These are phyloP conservation scores for Cadophora sp. DNA, from an alignment of 2,329 filamentous ascomycete genomes.

Conservation along the genomic window DNA sequence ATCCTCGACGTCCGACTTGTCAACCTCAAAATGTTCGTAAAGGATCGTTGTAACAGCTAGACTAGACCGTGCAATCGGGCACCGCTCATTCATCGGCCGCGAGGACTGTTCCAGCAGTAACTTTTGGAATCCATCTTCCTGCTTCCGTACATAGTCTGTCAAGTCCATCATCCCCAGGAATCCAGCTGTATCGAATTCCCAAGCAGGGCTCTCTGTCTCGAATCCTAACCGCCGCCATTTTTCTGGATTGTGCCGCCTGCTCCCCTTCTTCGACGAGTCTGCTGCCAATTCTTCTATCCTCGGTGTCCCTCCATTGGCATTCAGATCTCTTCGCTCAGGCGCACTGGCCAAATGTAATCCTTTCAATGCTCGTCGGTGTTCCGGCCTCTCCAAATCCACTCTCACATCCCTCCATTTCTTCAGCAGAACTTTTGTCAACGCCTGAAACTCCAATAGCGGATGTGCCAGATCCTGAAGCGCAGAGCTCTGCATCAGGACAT, in stretches of 20 bases:
- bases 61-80: conserved; percentile 86
- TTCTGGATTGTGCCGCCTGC: conserved; percentile 79
- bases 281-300: conserved; percentile 45
- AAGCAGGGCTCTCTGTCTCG: conserved; percentile 83
- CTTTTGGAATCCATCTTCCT: conserved; percentile 93
- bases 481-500: conserved; percentile 91
- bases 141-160: conserved; percentile 89
- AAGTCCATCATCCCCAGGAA: conserved; percentile 98
- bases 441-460: conserved; percentile 91
- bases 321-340: conserved; percentile 61
- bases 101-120: conserved; percentile 87
- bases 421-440: conserved; percentile 84
- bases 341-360: conserved; percentile 84
- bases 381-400: conserved; percentile 84
- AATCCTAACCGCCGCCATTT: conserved; percentile 96
- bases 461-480: conserved; percentile 89
- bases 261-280: conserved; percentile 59
- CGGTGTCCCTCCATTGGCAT: conserved; percentile 32
- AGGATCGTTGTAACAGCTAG: conserved; percentile 85
- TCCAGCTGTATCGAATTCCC: conserved; percentile 84
- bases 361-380: conserved; percentile 81
- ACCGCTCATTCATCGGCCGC: conserved; percentile 73
- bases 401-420: conserved; percentile 86
- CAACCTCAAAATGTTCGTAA: conserved; percentile 95
- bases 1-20: conserved; percentile 82